Evolutionary conservation across 192 early-diverging fungal species (phyloP), one percentile per base, ranked within the genome.

Genomic region (Cetraspora pellucida): DNA sequence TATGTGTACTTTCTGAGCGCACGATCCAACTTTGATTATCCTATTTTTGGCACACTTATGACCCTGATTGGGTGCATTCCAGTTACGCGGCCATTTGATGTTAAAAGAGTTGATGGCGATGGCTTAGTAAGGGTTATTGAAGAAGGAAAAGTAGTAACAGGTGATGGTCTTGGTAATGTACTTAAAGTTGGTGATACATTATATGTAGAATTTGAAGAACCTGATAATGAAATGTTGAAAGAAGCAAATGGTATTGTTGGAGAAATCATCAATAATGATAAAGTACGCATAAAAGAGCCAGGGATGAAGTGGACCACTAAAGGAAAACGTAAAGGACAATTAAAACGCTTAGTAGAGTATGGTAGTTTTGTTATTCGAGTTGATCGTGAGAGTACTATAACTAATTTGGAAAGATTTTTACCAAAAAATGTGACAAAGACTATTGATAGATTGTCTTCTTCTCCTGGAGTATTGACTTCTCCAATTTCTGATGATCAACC

Each of bases 1-100:
- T 75, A 81, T 44, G 78, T 81, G 25, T 84, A 80, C 14, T 84
- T 84, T 52, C 46, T 84, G 60, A 84, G 80, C 72, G 82, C 82
- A 37, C 75, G 81, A 58, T 68, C 82, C 28, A 84, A 84, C 52
- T 84, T 84, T 50, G 65, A 81, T 47, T 81, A 80, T 6, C 78
- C 82, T 10, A 78, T 84, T 28, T 80, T 80, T 43, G 82, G 82
- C 2, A 81, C 79, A 52, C 68, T 80, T 5, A 77, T 68, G 50
- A 76, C 77, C 45, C 69, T 84, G 11, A 25, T 72, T 69, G 82
- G 82, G 21, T 79, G 79, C n/a, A 84, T 84, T 66, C 82, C 82
- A 7, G 82, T 84, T 13, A 52, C 49, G 78, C 81, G 82, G n/a
- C 82, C 82, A 10, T 80, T 81, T 58, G 82, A 84, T 30, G 82